A percentile compares a stretch with the other conserved stretches of the same genome.
phyloP scores from a whole-genome alignment of 2,329 filamentous ascomycete genomes.

The Alternaria rosae region DNA sequence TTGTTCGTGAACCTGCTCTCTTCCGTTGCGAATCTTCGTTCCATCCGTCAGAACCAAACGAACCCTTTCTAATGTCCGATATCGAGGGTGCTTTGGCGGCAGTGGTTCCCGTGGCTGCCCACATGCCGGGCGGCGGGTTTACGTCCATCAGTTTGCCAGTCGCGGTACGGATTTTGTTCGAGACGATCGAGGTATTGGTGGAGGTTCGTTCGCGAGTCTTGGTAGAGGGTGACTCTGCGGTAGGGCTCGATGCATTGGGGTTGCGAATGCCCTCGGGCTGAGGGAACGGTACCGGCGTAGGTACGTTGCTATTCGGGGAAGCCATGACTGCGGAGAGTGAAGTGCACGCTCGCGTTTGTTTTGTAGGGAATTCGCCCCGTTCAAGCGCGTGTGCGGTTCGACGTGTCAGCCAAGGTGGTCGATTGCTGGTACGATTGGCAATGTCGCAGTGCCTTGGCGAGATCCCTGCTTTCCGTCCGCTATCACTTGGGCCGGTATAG shows the following conservation, averaged over 20 bases:
- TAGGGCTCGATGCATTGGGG: constrained; percentile 14
- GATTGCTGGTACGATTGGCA: constrained; percentile 17
- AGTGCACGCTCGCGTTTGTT: neutral
- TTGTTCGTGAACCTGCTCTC: constrained; percentile 34
- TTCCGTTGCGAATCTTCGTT: constrained; percentile 38
- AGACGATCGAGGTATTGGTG: constrained; percentile 43
- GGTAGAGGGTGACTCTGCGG: constrained; percentile 19
- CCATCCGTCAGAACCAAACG: constrained; percentile 46
- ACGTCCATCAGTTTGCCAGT: constrained; percentile 50
- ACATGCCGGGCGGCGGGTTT: constrained; percentile 51
- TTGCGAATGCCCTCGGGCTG: constrained; percentile 27
- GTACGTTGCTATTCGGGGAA: constrained; percentile 23
- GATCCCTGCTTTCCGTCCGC: constrained; percentile 18
- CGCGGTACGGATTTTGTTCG: constrained; percentile 44
- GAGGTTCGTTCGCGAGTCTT: constrained; percentile 34
- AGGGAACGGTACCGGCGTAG: constrained; percentile 40
- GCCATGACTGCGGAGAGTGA: constrained; percentile 26
- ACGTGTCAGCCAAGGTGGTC: constrained; percentile 21
- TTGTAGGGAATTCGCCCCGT: constrained; percentile 5
- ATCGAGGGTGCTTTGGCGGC: constrained; percentile 54
- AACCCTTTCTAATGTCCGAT: constrained; percentile 52
- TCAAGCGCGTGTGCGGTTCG: constrained; percentile 9
- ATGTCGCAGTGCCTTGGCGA: constrained; percentile 21
- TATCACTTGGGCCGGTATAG: constrained; percentile 7
- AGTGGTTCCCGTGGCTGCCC: constrained; percentile 54